Conservation (phyloP, 1,284 basidiomycete species). For the Melampsora americana region DNA sequence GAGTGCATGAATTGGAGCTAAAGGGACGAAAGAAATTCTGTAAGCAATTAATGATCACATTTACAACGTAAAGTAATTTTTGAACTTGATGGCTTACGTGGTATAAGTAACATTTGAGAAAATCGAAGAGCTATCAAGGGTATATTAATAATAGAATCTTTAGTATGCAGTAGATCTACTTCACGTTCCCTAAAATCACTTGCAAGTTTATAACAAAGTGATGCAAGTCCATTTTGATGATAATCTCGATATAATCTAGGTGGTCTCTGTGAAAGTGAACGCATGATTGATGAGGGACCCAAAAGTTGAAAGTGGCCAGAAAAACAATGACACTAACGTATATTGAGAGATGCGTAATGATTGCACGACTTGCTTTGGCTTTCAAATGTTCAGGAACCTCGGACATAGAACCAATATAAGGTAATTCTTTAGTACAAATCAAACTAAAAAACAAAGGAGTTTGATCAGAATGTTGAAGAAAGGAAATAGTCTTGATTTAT, state of each 20-base stretch:
- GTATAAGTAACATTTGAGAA: constrained; percentile 27
- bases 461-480: not conserved
- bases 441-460: constrained; percentile 5
- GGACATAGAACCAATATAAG: constrained; percentile 28
- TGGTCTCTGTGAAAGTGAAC: constrained; percentile 15
- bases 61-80: not conserved
- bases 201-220: constrained; percentile 19
- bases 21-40: not conserved
- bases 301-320: not conserved
- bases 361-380: constrained; percentile 18
- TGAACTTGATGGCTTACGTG: not conserved
- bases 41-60: not conserved
- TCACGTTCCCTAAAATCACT: constrained; percentile 16
- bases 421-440: constrained; percentile 29
- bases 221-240: constrained; percentile 17
- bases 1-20: not conserved
- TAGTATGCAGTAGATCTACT: not conserved
- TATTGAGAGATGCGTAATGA: constrained; percentile 20
- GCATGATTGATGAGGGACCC: not conserved
- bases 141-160: constrained; percentile 9
- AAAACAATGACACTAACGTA: not conserved
- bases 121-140: constrained; percentile 21
- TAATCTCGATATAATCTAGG: constrained; percentile 8
- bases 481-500: no score
- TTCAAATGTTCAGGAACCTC: constrained; percentile 16